Percentiles rank a stretch among this genome's conserved stretches.
These are phyloP conservation scores for Chaetomiaceae sp. DNA, from an alignment of 2,329 filamentous ascomycete genomes.

Conservation along the genomic window DNA sequence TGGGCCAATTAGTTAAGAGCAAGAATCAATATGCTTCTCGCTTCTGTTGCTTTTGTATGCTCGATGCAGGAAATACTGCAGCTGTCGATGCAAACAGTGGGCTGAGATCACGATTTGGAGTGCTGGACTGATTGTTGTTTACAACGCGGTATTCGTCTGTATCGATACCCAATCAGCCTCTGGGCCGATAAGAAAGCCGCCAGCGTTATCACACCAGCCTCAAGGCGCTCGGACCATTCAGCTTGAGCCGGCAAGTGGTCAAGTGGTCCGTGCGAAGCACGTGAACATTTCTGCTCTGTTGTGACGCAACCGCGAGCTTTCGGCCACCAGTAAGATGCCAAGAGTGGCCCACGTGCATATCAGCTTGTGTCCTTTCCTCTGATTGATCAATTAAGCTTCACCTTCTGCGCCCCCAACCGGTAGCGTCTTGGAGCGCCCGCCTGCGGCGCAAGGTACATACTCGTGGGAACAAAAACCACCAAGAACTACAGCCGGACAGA, in stretches of 20 bases:
- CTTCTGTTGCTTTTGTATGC: too few relatives aligned
- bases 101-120: background rate
- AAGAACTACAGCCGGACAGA: background rate
- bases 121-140: slow-evolving; percentile 2
- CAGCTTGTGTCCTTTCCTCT: slow-evolving; percentile 14
- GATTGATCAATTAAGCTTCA: slow-evolving; percentile 27
- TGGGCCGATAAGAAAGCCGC: background rate
- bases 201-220: background rate
- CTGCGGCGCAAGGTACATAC: slow-evolving; percentile 5
- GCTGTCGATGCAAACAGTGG: too few relatives aligned
- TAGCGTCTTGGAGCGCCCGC: slow-evolving; percentile 7
- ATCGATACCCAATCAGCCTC: slow-evolving; percentile 1
- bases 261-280: background rate
- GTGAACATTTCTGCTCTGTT: background rate
- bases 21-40: too few relatives aligned
- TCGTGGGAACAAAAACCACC: background rate
- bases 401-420: slow-evolving; percentile 10
- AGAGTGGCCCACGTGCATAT: slow-evolving; percentile 22
- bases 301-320: background rate
- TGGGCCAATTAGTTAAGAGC: background rate
- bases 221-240: background rate
- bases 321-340: slow-evolving; percentile 21
- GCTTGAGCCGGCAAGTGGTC: background rate
- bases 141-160: slow-evolving; percentile 3
- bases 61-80: too few relatives aligned